Percentiles rank a stretch among this genome's conserved stretches.
phyloP scores from a whole-genome alignment of 169 alveolate genomes.

The Amoebophrya sp. region DNA sequence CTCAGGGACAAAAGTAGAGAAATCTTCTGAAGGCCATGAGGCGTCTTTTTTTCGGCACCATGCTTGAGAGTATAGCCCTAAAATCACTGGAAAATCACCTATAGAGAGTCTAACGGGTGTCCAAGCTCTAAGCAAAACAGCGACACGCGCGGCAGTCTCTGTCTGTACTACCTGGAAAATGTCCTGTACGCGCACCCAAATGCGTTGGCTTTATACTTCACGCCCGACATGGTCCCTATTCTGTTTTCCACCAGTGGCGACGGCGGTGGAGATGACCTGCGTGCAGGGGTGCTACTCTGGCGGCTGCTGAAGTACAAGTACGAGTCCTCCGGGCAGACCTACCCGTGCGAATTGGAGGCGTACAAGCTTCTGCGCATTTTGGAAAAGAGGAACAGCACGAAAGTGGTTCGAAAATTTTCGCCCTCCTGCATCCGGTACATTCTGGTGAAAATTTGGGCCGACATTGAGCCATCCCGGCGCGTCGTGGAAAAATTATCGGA shows the following conservation, averaged over 20 bases:
- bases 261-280: not conserved
- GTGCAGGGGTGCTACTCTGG: not conserved
- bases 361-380: not conserved
- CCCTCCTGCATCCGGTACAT: not conserved
- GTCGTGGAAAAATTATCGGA: too few species aligned
- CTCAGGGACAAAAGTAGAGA: too few species aligned
- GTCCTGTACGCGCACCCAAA: not conserved
- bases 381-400: not conserved
- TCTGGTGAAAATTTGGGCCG: not conserved
- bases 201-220: not conserved
- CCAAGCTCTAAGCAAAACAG: too few species aligned
- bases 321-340: not conserved
- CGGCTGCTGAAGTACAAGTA: not conserved
- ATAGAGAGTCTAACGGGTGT: too few species aligned
- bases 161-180: not conserved
- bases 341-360: not conserved
- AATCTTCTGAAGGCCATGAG: too few species aligned
- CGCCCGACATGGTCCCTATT: not conserved
- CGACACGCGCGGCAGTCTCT: not conserved
- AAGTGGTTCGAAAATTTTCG: not conserved
- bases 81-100: too few species aligned
- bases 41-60: not conserved
- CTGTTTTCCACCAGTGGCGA: not conserved
- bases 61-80: too few species aligned
- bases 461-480: not conserved